Evolutionary conservation across 495 filamentous ascomycete species (phyloP), one percentile per base, ranked within the genome.

Genomic region (Mytilinidion resinicola): DNA sequence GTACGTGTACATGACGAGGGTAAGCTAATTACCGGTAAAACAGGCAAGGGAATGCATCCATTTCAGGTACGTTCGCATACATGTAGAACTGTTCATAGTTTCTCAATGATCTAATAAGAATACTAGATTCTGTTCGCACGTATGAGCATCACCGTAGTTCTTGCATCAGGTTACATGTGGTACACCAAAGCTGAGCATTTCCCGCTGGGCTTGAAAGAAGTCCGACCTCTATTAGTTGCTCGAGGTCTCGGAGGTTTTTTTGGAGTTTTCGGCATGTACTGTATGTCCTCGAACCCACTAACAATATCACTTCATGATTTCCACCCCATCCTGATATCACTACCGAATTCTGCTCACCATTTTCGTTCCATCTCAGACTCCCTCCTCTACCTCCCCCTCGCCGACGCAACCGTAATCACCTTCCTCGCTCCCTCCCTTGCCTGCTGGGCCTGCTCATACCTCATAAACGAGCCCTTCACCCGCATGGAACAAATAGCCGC

Each of bases 321-420:
- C n/a, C 14, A 39, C 8, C 8, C 8, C 8, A 39, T 1, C 39
- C 11, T 8, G 2, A 9, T 42, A 42, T 42, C 39, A 42, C 2
- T 42, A 42, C 19, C 38, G 1, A 9, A 30, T 9, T 14, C 10
- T 53, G 38, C 53, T 57, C 14, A 52, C 11, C 2, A n/a, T n/a
- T n/a, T n/a, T n/a, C n/a, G n/a, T 25, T 38, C 12, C 1, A 30
- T 6, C 2, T 3, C 39, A 85, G 84, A 88, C 66, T 92, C 89
- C 1, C 83, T 96, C 6, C 80, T 87, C 60, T 96, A 96, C 66
- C 83, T 97, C 3, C 87, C 90, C 1, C 77, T 97, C 0, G 86
- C 90, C 5, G 92, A 97, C 64, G 91, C 93, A 10, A 95, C 90
- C 0, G 93, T 96, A 0, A 85, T 97, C 44, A 95, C 90, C 44